phyloP scores from a whole-genome alignment of 2,329 filamentous ascomycete genomes.

The Fusarium algeriense region DNA sequence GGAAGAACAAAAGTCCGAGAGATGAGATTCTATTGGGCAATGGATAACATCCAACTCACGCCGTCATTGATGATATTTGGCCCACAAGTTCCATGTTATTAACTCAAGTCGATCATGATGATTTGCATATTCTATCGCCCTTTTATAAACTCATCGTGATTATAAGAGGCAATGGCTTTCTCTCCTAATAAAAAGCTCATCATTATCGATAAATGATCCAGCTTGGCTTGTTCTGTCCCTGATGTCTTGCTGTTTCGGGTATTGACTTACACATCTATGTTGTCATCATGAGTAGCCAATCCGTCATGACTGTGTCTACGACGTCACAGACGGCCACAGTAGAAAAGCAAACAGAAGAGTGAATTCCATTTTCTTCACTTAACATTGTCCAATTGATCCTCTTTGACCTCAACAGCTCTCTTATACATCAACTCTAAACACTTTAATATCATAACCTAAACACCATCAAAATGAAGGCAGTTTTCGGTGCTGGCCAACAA shows the following conservation, averaged over 20 bases:
- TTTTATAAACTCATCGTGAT: conserved; percentile 19
- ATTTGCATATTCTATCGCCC: conserved; percentile 16
- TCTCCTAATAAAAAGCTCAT: neutral
- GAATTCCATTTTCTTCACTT: neutral
- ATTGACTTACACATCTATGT: conserved; percentile 36
- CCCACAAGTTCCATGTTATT: conserved; percentile 10
- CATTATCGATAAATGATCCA: neutral
- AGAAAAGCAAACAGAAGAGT: conserved; percentile 13
- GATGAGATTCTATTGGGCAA: neutral
- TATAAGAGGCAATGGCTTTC: neutral
- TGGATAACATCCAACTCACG: conserved; percentile 5
- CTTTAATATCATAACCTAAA: neutral
- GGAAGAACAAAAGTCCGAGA: conserved; percentile 22
- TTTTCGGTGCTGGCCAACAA: conserved; percentile 36
- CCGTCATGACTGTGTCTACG: conserved; percentile 40
- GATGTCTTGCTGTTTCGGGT: conserved; percentile 13
- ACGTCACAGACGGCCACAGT: conserved; percentile 33
- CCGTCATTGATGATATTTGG: conserved; percentile 30
- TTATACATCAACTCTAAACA: neutral
- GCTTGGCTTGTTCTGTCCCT: conserved; percentile 18
- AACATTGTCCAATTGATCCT: conserved; percentile 11
- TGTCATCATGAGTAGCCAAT: conserved; percentile 41
- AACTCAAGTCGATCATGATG: conserved; percentile 12
- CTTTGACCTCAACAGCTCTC: neutral
- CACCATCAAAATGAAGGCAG: conserved; percentile 31